Evolutionary conservation across 2,329 filamentous ascomycete genomes (phyloP).

Genomic region (Aciculosporium take): DNA sequence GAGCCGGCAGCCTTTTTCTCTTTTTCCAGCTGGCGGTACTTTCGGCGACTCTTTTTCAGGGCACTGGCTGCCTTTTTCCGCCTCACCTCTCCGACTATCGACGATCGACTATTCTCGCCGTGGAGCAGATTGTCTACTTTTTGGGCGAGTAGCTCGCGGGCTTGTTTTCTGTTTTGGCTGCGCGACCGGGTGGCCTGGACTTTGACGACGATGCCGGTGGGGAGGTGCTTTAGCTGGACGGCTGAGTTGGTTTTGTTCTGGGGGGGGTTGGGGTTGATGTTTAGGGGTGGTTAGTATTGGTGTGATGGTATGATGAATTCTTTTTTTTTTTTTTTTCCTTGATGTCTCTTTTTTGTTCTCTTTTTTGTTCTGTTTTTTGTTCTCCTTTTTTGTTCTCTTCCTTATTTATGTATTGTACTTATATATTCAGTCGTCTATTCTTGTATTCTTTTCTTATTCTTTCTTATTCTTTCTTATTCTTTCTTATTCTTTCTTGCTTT

Average conservation of each 20-base stretch:
- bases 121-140: conserved; percentile 58
- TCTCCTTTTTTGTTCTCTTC: too few relatives aligned
- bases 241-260: conserved; percentile 97
- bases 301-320: too few relatives aligned
- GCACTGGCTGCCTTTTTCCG: conserved; percentile 60
- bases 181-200: conserved; percentile 82
- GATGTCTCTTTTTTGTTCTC: not conserved
- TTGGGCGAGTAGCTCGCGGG: conserved; percentile 61
- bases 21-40: conserved; percentile 52
- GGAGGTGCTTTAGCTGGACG: conserved; percentile 80
- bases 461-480: not conserved
- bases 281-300: too few relatives aligned
- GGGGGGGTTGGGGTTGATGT: not conserved
- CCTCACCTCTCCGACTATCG: conserved; percentile 48
- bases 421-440: too few relatives aligned
- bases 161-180: conserved; percentile 75
- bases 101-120: conserved; percentile 53
- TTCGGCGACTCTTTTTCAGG: conserved; percentile 68
- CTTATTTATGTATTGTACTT: too few relatives aligned
- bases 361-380: conserved; percentile 9
- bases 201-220: conserved; percentile 87
- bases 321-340: not conserved
- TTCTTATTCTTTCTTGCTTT: not conserved
- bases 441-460: not conserved
- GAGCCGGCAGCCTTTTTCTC: conserved; percentile 25